Evolutionary conservation across 306 rosid genomes (phyloP), one percentile per base, ranked within the genome.

Genomic region (Quercus gilva): DNA sequence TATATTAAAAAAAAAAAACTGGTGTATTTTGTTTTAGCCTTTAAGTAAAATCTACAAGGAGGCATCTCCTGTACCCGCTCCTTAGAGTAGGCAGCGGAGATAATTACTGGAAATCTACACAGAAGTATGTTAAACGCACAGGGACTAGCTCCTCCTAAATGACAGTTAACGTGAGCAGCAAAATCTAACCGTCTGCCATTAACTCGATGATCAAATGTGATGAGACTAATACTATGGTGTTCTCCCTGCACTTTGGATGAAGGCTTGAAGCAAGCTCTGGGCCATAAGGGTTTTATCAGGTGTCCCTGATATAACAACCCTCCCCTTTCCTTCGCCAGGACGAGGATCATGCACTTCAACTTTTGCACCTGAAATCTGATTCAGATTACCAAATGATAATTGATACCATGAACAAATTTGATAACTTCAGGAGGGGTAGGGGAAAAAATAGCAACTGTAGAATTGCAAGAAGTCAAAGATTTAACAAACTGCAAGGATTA

Each of bases 351-450:
- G 86, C 37, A 86, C 92, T 10, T 69, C 73, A 6, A 90, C 94
- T 79, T 49, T 83, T 61, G 94, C 94, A 52, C 94, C 94, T 77
- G 94, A 90, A 81, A 90, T 90, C 94, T 90, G 94, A 23, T 88
- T 43, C 75, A 82, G 1, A 76, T 79, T 7, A 74, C 58, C 28
- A 76, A 5, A 53, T 9, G 8, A 45, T 28, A 26, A 72, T 51
- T 18, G 17, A 26, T 23, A 52, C 60, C 60, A 72, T 25, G 45
- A 37, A 18, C 23, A 35, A 23, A 45, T 26, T 55, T 19, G 45
- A 73, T 18, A 55, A 55, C 14, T 55, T 12, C 33, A n/a, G 53
- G 23, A 73, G 15, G 4, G 43, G 53, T 19, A 17, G 9, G 43
- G n/a, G n/a, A 4, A 49, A 23, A 14, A 21, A 33, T 65, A 77